Conservation (phyloP, 1,139 yeast genomes). For the Saccharomyces hybrid region DNA sequence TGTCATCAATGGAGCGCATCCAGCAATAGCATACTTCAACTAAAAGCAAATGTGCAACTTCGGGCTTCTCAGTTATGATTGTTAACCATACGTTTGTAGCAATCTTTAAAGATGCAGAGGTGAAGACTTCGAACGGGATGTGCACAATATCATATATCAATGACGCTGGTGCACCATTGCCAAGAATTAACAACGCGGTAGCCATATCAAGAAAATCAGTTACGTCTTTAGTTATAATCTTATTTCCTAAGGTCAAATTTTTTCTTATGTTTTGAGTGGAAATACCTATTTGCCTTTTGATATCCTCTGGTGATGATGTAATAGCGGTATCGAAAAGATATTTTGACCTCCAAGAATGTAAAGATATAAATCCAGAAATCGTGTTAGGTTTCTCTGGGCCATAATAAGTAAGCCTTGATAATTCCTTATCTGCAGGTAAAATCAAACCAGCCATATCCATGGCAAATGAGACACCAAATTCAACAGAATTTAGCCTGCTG, state of each 20-base stretch:
- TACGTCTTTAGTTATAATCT: constrained; percentile 33
- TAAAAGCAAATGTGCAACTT: constrained; percentile 51
- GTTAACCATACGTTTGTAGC: constrained; percentile 79
- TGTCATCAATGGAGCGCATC: constrained; percentile 55
- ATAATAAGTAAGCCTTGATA: constrained; percentile 24
- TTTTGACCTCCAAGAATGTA: constrained; percentile 65
- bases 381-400: constrained; percentile 44
- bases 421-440: constrained; percentile 56
- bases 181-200: constrained; percentile 42
- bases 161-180: constrained; percentile 43
- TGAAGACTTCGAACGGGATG: constrained; percentile 64
- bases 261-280: constrained; percentile 18
- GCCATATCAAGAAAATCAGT: constrained; percentile 40
- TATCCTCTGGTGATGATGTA: constrained; percentile 25
- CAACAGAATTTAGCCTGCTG: constrained; percentile 37
- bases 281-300: constrained; percentile 19
- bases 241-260: constrained; percentile 13
- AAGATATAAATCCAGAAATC: constrained; percentile 67
- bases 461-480: constrained; percentile 84
- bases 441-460: constrained; percentile 77
- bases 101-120: constrained; percentile 51
- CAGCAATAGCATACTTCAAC: constrained; percentile 58
- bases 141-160: constrained; percentile 53
- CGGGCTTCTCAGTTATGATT: constrained; percentile 60
- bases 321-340: constrained; percentile 33